phyloP scores from a whole-genome alignment of 305 asterid species.

The Fraxinus nigra region DNA sequence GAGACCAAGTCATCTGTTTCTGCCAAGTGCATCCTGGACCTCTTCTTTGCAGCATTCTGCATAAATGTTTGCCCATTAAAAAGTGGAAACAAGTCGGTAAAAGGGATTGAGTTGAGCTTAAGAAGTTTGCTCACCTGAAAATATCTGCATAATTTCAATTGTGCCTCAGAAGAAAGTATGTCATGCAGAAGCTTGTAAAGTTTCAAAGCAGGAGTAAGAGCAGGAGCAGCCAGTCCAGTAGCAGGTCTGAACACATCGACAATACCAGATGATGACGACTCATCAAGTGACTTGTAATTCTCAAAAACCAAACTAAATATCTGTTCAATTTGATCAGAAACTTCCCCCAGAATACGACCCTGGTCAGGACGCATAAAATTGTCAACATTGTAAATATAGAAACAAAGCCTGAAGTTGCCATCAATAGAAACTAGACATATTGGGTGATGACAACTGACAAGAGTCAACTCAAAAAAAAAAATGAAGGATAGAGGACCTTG shows the following conservation, averaged over 20 bases:
- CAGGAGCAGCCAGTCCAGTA: slow-evolving; percentile 69
- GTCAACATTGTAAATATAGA: slow-evolving; percentile 21
- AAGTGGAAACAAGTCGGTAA: background rate
- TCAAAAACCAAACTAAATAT: slow-evolving; percentile 64
- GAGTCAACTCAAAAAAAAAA: background rate
- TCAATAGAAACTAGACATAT: background rate
- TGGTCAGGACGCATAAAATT: slow-evolving; percentile 26
- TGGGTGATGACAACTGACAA: background rate
- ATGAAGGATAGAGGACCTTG: background rate
- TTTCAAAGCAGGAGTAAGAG: slow-evolving; percentile 71
- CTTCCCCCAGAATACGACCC: slow-evolving; percentile 85
- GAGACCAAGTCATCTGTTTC: slow-evolving; percentile 84
- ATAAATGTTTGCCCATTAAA: slow-evolving; percentile 17
- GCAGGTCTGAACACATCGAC: slow-evolving; percentile 68
- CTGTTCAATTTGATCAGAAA: slow-evolving; percentile 73
- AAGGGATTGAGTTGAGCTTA: background rate
- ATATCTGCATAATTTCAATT: slow-evolving; percentile 72
- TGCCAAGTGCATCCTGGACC: slow-evolving; percentile 75
- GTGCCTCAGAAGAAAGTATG: slow-evolving; percentile 71
- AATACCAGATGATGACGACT: slow-evolving; percentile 64
- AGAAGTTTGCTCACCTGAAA: slow-evolving; percentile 62
- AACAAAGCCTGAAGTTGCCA: background rate
- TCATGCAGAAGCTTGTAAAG: slow-evolving; percentile 79
- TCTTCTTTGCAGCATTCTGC: slow-evolving; percentile 87
- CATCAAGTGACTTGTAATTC: slow-evolving; percentile 87